phyloP scores from a whole-genome alignment of 208 protist genomes.

The Giardia muris region DNA sequence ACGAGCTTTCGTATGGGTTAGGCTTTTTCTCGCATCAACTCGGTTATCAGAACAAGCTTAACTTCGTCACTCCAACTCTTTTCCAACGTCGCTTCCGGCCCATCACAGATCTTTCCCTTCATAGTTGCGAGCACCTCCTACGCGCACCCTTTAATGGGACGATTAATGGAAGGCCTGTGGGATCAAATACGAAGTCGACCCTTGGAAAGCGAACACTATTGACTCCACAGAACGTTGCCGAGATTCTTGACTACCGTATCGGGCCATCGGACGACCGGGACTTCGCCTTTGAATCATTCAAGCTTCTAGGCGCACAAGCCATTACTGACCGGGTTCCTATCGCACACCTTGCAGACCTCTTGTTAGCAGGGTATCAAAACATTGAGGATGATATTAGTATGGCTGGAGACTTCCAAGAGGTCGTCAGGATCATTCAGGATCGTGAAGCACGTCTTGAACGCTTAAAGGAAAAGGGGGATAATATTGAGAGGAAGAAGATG shows the following conservation, averaged over 20 bases:
- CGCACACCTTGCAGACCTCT: background rate
- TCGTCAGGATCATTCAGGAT: background rate
- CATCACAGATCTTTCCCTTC: background rate
- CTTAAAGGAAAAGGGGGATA: background rate
- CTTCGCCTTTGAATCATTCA: background rate
- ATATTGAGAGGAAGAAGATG: background rate
- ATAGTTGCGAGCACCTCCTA: background rate
- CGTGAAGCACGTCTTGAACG: background rate
- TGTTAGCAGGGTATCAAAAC: background rate
- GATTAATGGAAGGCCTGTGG: background rate
- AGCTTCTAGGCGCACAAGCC: background rate
- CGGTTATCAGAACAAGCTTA: background rate
- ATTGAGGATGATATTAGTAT: background rate
- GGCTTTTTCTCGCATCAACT: background rate
- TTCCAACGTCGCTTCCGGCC: background rate
- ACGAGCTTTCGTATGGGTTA: background rate
- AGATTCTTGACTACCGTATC: background rate
- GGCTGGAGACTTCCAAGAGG: background rate
- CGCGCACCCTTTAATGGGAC: background rate
- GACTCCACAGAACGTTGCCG: background rate
- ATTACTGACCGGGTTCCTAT: background rate
- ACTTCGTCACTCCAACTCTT: background rate
- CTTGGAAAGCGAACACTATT: background rate
- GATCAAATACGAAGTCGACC: background rate
- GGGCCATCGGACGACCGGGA: background rate